A percentile compares a stretch with the other conserved stretches of the same genome.
Evolutionary conservation across 2,329 filamentous ascomycete species (phyloP).

Genomic region (Colletotrichum sp.): DNA sequence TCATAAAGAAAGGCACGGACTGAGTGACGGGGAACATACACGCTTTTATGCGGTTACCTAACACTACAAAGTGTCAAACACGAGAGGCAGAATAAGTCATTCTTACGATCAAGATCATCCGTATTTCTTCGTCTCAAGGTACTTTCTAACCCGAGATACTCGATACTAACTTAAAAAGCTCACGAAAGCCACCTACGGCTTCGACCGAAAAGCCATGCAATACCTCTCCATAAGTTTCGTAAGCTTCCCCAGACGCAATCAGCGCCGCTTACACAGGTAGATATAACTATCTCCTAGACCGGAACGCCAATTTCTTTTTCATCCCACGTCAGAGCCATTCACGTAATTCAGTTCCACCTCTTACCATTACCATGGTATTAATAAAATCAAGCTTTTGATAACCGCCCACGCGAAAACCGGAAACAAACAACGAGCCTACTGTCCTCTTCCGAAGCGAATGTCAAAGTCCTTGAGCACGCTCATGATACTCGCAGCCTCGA

Average conservation of each 20-base stretch:
- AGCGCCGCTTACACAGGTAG: not conserved
- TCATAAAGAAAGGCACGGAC: too few species aligned
- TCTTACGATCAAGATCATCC: not conserved
- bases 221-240: not conserved
- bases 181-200: not conserved
- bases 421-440: not conserved
- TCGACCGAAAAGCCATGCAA: not conserved
- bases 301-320: not conserved
- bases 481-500: slow-evolving; percentile 86
- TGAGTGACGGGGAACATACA: too few species aligned
- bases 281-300: not conserved
- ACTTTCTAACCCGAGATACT: not conserved
- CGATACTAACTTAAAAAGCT: not conserved
- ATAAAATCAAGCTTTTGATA: not conserved
- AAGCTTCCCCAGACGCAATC: not conserved
- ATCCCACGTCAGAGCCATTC: not conserved
- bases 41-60: too few species aligned
- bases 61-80: too few species aligned
- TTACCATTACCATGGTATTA: not conserved
- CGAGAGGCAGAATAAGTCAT: not conserved
- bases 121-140: not conserved
- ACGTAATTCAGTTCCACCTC: not conserved
- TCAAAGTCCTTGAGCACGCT: slow-evolving; percentile 84
- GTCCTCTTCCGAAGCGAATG: slow-evolving; percentile 64
- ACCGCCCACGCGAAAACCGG: not conserved